phyloP scores from a whole-genome alignment of 345 rosid species.

The Salix purpurea region DNA sequence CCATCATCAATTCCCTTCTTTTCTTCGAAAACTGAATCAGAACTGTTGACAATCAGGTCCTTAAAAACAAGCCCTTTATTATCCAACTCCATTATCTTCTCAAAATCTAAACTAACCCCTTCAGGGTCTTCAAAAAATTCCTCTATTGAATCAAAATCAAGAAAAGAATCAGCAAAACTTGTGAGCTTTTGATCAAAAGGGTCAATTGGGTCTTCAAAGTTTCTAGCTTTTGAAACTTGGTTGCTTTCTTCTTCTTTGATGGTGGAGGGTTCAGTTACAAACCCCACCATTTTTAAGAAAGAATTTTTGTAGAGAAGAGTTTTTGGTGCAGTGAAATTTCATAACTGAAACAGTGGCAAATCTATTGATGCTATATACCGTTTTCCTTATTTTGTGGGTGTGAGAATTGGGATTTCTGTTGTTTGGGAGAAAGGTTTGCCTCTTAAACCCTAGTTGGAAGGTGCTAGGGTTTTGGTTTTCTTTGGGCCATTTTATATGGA shows the following conservation, averaged over 20 bases:
- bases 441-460: conserved; percentile 24
- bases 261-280: conserved; percentile 29
- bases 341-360: neutral
- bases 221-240: conserved; percentile 33
- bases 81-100: conserved; percentile 28
- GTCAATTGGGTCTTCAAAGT: conserved; percentile 27
- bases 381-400: neutral
- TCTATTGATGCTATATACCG: neutral
- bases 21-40: conserved; percentile 16
- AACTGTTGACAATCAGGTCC: conserved; percentile 7
- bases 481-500: neutral
- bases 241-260: conserved; percentile 24
- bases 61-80: conserved; percentile 18
- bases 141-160: conserved; percentile 55
- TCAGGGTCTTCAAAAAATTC: conserved; percentile 46
- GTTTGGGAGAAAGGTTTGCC: neutral
- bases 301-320: neutral
- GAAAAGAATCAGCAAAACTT: conserved; percentile 50
- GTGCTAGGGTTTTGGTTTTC: conserved; percentile 5
- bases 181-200: conserved; percentile 24
- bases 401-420: neutral
- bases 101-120: conserved; percentile 25
- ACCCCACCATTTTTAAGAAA: conserved; percentile 45
- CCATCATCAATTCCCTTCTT: conserved; percentile 17
- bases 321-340: conserved; percentile 11